These are phyloP conservation scores for Fusarium pilosicola DNA, from an alignment of 2,329 filamentous ascomycete genomes.

Conservation along the genomic window DNA sequence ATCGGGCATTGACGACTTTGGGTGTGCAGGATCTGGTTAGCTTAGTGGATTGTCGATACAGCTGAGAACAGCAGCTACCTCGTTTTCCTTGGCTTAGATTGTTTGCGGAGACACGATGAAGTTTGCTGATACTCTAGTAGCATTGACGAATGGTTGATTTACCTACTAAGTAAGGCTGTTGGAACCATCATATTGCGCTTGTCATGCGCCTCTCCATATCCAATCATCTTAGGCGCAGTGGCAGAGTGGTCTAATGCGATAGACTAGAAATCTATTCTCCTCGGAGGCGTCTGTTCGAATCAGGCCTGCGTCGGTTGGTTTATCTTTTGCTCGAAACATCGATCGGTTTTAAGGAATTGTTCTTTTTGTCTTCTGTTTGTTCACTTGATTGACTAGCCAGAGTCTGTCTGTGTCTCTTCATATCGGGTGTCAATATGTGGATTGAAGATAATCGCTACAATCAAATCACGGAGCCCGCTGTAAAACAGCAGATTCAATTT, in stretches of 20 bases:
- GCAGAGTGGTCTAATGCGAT: conserved; percentile 31
- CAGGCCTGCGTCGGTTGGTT: conserved; percentile 26
- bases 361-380: neutral
- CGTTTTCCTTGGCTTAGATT: neutral
- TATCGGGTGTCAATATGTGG: too few species aligned
- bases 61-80: neutral
- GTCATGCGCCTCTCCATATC: fast-evolving
- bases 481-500: fast-evolving
- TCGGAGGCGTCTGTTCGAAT: conserved; percentile 31
- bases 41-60: neutral
- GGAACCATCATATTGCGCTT: too few species aligned
- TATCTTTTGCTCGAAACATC: neutral
- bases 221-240: conserved; percentile 23
- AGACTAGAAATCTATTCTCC: conserved; percentile 31
- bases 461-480: fast-evolving
- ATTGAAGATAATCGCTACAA: too few species aligned
- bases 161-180: too few species aligned
- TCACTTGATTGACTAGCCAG: neutral
- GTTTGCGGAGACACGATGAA: neutral
- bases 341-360: fast-evolving
- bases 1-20: neutral
- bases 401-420: neutral
- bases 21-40: neutral
- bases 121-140: neutral
- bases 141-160: too few species aligned